Conservation (phyloP, 768 basidiomycete genomes). For the Porpolomopsis calyptriformis region DNA sequence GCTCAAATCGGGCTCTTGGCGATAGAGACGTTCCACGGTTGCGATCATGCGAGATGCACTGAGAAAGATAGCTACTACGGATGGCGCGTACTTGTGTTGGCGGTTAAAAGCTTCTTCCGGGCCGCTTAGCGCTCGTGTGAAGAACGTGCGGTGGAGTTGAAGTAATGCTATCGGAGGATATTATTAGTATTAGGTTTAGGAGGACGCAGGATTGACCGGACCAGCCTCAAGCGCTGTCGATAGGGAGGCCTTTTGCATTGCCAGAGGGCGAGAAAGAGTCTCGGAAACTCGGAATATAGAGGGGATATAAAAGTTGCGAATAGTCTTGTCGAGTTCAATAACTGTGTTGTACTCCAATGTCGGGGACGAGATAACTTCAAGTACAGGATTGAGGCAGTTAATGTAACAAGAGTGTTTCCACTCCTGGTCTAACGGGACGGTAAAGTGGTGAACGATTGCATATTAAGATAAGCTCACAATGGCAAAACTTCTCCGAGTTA, state of each 20-base stretch:
- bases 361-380: constrained; percentile 48
- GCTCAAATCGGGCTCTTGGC: constrained; percentile 48
- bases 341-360: constrained; percentile 39
- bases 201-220: constrained; percentile 17
- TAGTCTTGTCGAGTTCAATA: constrained; percentile 44
- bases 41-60: constrained; percentile 56
- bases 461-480: constrained; percentile 24
- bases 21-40: constrained; percentile 44
- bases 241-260: constrained; percentile 51
- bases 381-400: constrained; percentile 49
- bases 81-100: constrained; percentile 55
- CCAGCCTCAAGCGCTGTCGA: constrained; percentile 54
- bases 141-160: constrained; percentile 58
- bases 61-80: constrained; percentile 57
- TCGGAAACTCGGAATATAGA: constrained; percentile 32
- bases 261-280: constrained; percentile 32
- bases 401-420: constrained; percentile 61
- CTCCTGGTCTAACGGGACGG: constrained; percentile 41
- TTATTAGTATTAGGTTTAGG: neutral
- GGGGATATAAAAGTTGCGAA: constrained; percentile 55
- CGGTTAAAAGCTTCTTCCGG: constrained; percentile 51
- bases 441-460: constrained; percentile 5
- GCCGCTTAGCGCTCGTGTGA: constrained; percentile 49
- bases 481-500: constrained; percentile 29
- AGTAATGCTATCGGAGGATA: constrained; percentile 37